phyloP scores from a whole-genome alignment of 2,329 filamentous ascomycete genomes.

The Sordariomycetes sp. region DNA sequence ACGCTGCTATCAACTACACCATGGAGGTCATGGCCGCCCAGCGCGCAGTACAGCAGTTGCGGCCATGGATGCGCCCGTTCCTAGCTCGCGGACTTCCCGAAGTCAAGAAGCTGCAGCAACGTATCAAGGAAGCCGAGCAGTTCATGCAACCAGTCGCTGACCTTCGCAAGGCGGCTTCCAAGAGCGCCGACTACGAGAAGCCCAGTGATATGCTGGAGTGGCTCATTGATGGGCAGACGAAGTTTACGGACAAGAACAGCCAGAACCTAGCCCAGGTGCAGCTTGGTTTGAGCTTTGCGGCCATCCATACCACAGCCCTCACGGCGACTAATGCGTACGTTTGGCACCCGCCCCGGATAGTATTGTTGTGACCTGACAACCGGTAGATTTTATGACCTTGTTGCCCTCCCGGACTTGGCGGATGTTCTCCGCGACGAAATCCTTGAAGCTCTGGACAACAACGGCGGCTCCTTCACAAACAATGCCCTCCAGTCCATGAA shows the following conservation, averaged over 20 bases:
- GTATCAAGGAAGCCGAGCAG: constrained; percentile 19
- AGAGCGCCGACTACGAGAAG: constrained; percentile 11
- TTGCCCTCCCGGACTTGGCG: constrained; percentile 4
- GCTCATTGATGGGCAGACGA: constrained; percentile 27
- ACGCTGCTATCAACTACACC: constrained; percentile 37
- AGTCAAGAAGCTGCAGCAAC: constrained; percentile 19
- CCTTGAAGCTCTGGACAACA: constrained; percentile 1
- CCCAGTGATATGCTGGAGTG: constrained; percentile 39
- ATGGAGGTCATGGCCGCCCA: constrained; percentile 27
- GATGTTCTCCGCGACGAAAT: constrained; percentile 5
- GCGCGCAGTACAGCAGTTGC: constrained; percentile 15
- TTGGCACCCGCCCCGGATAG: too few relatives aligned
- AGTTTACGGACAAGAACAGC: not conserved
- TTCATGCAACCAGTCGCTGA: constrained; percentile 26
- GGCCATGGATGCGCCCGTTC: constrained; percentile 22
- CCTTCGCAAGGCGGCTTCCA: constrained; percentile 12
- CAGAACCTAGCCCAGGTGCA: constrained; percentile 1
- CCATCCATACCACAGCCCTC: constrained; percentile 5
- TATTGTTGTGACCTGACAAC: not conserved
- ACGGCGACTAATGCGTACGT: constrained; percentile 4
- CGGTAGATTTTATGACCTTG: constrained; percentile 4
- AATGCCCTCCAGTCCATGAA: constrained; percentile 24
- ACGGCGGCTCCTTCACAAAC: constrained; percentile 18
- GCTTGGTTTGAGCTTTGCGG: constrained; percentile 3
- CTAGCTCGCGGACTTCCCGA: constrained; percentile 19